Conservation (phyloP, 2,329 filamentous ascomycete species). For the Cadophora luteo-olivacea region DNA sequence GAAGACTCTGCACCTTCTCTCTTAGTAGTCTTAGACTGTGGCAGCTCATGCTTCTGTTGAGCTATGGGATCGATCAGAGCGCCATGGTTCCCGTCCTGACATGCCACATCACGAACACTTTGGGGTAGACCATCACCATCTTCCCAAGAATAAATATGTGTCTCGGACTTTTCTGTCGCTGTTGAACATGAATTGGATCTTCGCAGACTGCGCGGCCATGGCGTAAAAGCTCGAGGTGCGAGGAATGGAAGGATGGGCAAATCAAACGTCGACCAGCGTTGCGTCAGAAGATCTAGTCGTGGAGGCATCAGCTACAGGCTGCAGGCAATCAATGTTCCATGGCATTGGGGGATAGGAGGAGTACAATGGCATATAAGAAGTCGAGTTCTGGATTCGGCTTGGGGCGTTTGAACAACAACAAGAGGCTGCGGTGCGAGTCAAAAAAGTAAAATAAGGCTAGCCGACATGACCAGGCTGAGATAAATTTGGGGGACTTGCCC, state of each 20-base stretch:
- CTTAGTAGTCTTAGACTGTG: background rate
- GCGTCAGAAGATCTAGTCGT: conserved; percentile 35
- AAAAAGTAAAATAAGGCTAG: conserved; percentile 9
- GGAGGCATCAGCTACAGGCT: conserved; percentile 43
- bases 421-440: background rate
- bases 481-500: background rate
- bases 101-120: background rate
- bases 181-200: conserved; percentile 10
- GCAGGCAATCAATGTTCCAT: conserved; percentile 25
- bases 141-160: background rate
- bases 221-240: conserved; percentile 43
- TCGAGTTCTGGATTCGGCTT: background rate
- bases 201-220: conserved; percentile 39
- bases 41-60: background rate
- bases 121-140: background rate
- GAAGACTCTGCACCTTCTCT: background rate
- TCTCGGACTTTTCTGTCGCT: background rate
- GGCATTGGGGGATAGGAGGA: background rate
- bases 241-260: conserved; percentile 44
- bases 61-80: background rate
- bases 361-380: conserved; percentile 17
- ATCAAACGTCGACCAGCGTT: conserved; percentile 41
- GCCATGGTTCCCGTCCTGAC: background rate
- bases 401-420: background rate
- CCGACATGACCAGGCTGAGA: conserved; percentile 21